Base-by-base conservation (phyloP, 345 rosid genomes). In the Iberis pinnata region DNA sequence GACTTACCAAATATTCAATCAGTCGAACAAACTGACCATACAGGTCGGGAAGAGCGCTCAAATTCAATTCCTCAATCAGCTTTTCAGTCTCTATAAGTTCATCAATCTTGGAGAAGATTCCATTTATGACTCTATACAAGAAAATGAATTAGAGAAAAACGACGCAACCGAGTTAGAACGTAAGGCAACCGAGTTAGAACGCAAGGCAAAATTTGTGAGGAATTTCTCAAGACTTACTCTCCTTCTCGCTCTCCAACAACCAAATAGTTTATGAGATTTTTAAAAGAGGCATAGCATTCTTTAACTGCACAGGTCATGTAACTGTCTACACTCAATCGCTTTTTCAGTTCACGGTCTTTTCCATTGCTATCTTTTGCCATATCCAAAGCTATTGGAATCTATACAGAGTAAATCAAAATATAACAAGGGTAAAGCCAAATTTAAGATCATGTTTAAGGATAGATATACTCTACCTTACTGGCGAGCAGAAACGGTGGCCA, bases 41-140 rank as follows among this genome's bases (percentile, higher is more conserved):
- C 57, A 88, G 83, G 66, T 64, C 73, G 6, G 95, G 95, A 45
- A 88, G 86, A 57, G 88, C 88, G 61, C 82, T 79, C 84, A 88
- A 72, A 41, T 65, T 76, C 70, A 70, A 65, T 4, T 79, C 81
- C 10, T 1, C 46, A 49, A 82, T 75, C 68, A 85, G 65, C 36
- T 61, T 59, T 56, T 67, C 74, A 0, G 9, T 59, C 4, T 7
- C 12, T 50, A 80, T 70, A 61, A 61, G 85, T 0, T 61, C 64
- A 29, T 85, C 76, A 48, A 88, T 82, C 51, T 63, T 72, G 25
- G 26, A 2, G 54, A 88, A 88, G 29, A 88, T 80, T 7, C 6
- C 43, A 8, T 75, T 66, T 33, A 82, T 80, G 71, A 82, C 82
- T 41, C 97, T 88, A 75, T 13, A 69, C 79, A 38, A 68, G 79